Evolutionary conservation across 2,329 filamentous ascomycete genomes (phyloP), one percentile per base, ranked within the genome.

Genomic region (Myriosclerotinia curreyana): DNA sequence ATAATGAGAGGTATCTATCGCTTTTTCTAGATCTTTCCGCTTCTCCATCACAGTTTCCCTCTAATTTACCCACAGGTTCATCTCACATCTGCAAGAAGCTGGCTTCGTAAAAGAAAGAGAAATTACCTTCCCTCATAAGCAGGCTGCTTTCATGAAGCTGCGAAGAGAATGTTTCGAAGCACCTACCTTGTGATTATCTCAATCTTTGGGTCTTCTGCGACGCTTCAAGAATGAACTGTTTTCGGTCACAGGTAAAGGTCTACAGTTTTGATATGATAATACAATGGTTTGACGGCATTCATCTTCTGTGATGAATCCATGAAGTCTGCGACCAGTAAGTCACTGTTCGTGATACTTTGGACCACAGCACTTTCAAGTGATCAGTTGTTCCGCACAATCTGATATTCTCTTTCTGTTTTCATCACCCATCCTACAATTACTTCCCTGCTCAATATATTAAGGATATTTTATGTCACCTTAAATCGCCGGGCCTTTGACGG

Each of bases 101-200:
- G 93, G 94, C 0, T 99, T 98, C 74, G 86, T 88, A 69, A 95
- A 92, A 73, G 91, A 96, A 77, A 87, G 87, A 65, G 92, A 97
- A 73, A 82, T 98, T 59, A 84, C 87, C 0, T 92, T 99, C 68
- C 89, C 92, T 1, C 93, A 98, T 75, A 99, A 99, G 76, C 92
- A 96, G 75, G 87, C 91, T 8, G 96, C 93, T 77, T 82, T 94
- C 66, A 89, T 96, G 77, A 89, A 89, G 72, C 82, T 96, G 68
- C 83, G 86, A 64, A 82, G 94, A 66, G 92, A 96, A 69, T 84
- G 82, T 25, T 98, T 92, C 89, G 84, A 89, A 53, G 86, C 85
- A 0, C 91, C 91, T 17, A 80, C 79, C 36, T 63, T 75, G 53
- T 75, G 60, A 73, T 62, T 60, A 20, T 56, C 11, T 49, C 8